A percentile compares a stretch with the other conserved stretches of the same genome.
These are phyloP conservation scores for Teunomyces tritomae DNA, from an alignment of 805 yeast genomes.

Conservation along the genomic window DNA sequence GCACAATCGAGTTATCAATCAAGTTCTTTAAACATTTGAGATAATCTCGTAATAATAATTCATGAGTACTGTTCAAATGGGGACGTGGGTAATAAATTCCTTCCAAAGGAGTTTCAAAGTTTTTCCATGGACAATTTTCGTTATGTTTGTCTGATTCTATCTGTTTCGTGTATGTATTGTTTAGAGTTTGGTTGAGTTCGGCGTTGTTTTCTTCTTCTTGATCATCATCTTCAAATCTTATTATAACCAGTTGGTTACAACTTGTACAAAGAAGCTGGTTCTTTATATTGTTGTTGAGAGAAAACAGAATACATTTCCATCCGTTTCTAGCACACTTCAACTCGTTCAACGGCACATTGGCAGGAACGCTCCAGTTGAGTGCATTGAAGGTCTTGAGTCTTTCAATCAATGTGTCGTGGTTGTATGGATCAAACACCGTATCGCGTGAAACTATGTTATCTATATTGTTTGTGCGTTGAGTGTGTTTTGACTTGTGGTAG, in stretches of 20 bases:
- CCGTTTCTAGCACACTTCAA: conserved; percentile 51
- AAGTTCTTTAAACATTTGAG: conserved; percentile 25
- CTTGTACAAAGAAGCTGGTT: conserved; percentile 34
- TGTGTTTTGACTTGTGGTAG: conserved; percentile 31
- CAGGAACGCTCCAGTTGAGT: conserved; percentile 46
- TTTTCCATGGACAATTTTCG: conserved; percentile 35
- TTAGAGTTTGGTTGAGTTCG: conserved; percentile 30
- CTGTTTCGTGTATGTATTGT: conserved; percentile 22
- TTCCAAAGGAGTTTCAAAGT: conserved; percentile 30
- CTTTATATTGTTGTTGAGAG: conserved; percentile 17
- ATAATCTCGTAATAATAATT: conserved; percentile 26
- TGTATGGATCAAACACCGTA: conserved; percentile 38
- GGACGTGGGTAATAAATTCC: conserved; percentile 37
- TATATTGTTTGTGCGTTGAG: conserved; percentile 5
- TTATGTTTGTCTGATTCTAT: conserved; percentile 27
- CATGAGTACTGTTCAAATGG: conserved; percentile 27
- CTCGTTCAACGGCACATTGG: conserved; percentile 35
- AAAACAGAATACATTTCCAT: conserved; percentile 46
- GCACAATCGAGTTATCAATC: conserved; percentile 21
- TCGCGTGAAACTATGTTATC: conserved; percentile 14
- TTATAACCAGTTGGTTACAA: conserved; percentile 28
- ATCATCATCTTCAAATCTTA: conserved; percentile 33
- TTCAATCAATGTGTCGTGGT: conserved; percentile 29
- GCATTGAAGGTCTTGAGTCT: conserved; percentile 45
- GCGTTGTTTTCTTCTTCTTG: conserved; percentile 59